Conservation (phyloP, 1,139 yeast genomes). For the Schwanniomyces etchellsii region DNA sequence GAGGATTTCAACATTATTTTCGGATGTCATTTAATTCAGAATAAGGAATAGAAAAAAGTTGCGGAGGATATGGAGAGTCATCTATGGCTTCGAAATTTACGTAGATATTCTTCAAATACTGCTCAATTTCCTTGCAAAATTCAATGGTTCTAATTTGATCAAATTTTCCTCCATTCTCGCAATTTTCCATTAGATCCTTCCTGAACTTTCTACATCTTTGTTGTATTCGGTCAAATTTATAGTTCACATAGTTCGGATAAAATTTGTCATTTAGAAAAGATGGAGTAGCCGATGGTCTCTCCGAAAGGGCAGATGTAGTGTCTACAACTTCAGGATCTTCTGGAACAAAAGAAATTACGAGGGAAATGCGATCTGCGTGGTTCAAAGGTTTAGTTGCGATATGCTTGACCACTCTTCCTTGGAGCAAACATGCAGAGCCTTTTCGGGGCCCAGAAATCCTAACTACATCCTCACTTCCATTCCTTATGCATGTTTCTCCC, state of each 20-base stretch:
- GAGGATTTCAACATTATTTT: too few species aligned
- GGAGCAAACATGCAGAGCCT: constrained; percentile 39
- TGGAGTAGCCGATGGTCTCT: constrained; percentile 33
- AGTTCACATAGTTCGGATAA: constrained; percentile 39
- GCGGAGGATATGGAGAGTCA: constrained; percentile 18
- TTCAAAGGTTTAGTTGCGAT: constrained; percentile 23
- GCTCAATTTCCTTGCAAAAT: constrained; percentile 28
- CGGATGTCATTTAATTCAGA: too few species aligned
- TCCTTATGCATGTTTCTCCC: constrained; percentile 26
- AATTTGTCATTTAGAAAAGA: constrained; percentile 32
- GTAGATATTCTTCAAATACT: constrained; percentile 31
- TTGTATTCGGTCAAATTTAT: constrained; percentile 32
- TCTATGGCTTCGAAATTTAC: constrained; percentile 34
- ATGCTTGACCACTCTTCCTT: constrained; percentile 28
- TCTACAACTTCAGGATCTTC: constrained; percentile 30
- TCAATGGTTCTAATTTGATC: constrained; percentile 30
- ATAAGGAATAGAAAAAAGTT: constrained; percentile 9
- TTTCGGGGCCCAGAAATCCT: constrained; percentile 9
- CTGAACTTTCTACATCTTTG: too few species aligned
- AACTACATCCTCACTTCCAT: constrained; percentile 16
- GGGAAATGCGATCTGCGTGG: constrained; percentile 23
- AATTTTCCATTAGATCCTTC: too few species aligned
- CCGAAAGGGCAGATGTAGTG: constrained; percentile 33
- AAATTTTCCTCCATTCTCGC: constrained; percentile 22
- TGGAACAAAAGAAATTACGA: constrained; percentile 40